Evolutionary conservation across 108 stramenopile genomes (phyloP).

Genomic region (Aurantiochytrium sp.): DNA sequence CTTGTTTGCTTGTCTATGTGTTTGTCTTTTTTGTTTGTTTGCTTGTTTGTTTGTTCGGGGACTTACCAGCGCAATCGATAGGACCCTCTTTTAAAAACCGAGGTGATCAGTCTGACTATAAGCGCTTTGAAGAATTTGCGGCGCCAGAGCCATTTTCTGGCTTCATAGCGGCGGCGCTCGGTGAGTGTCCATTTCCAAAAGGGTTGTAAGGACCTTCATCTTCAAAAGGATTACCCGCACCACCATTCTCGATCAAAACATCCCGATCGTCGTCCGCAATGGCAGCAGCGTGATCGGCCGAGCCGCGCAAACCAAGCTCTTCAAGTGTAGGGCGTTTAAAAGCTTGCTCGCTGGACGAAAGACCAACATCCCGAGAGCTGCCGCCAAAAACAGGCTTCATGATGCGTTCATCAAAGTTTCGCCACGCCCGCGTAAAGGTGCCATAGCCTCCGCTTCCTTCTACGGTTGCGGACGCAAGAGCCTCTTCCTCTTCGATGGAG

Average conservation of each 20-base stretch:
- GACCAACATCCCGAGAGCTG: neutral
- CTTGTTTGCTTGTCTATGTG: no score
- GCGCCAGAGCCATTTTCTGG: no score
- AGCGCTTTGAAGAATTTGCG: no score
- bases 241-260: neutral
- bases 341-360: neutral
- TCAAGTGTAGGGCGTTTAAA: neutral
- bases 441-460: neutral
- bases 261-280: neutral
- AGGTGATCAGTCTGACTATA: no score
- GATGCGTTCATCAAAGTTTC: neutral
- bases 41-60: no score
- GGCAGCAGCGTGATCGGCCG: neutral
- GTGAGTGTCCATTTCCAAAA: no score
- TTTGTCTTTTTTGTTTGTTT: no score
- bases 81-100: no score
- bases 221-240: neutral
- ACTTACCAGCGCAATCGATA: no score
- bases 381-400: slow-evolving; percentile 15
- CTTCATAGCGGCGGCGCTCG: no score
- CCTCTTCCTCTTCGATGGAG: neutral
- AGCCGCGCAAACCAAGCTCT: neutral
- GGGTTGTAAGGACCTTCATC: neutral
- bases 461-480: neutral
- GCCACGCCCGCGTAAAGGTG: neutral